Evolutionary conservation across 805 yeast species (phyloP).

Genomic region (Barnettozyma salicaria): DNA sequence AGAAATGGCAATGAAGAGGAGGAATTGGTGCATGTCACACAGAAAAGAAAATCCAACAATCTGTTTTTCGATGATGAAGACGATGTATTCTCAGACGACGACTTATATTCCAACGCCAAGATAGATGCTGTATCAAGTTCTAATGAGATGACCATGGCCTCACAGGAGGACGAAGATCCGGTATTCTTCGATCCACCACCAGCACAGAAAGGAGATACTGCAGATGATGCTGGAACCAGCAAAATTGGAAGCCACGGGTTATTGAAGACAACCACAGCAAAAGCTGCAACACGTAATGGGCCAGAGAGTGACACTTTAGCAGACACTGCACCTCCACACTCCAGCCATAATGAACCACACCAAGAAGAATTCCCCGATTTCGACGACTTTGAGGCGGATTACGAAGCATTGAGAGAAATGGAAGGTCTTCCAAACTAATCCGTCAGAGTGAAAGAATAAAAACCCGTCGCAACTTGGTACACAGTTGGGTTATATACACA

Average conservation of each 20-base stretch:
- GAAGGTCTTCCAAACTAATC: slow-evolving; percentile 1
- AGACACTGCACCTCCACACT: background rate
- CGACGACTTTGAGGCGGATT: slow-evolving; percentile 18
- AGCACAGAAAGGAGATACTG: background rate
- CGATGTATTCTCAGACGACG: no score
- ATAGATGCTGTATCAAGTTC: no score
- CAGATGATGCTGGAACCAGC: no score
- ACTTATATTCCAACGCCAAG: no score
- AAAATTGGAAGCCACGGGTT: no score
- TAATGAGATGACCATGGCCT: no score
- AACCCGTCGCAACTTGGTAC: background rate
- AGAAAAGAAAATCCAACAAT: background rate
- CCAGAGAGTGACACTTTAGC: no score
- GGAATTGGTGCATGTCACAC: background rate
- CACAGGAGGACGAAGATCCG: no score
- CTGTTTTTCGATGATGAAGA: slow-evolving; percentile 3
- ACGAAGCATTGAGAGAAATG: slow-evolving; percentile 17
- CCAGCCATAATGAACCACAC: no score
- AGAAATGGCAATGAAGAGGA: background rate
- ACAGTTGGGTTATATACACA: background rate
- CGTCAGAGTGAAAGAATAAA: background rate
- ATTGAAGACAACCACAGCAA: no score
- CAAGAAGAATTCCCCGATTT: slow-evolving; percentile 6
- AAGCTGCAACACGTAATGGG: no score
- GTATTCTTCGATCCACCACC: background rate